These are phyloP conservation scores for Clavispora fructus DNA, from an alignment of 805 yeast species.

Conservation along the genomic window DNA sequence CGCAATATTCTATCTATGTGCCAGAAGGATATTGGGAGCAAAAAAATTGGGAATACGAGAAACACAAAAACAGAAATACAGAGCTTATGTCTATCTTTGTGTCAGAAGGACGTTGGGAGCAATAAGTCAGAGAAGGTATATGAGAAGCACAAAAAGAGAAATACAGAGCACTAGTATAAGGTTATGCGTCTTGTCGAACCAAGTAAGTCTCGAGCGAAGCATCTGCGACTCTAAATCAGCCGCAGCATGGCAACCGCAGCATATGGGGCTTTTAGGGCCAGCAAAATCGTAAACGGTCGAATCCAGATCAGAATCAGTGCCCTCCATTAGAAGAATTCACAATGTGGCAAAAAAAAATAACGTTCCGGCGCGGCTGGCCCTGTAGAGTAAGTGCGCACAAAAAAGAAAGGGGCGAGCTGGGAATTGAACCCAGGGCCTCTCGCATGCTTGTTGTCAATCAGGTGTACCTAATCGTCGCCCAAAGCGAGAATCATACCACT, in stretches of 20 bases:
- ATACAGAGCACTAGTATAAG: background rate
- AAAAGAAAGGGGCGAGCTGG: constrained; percentile 25
- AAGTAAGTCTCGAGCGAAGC: background rate
- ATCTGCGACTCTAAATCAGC: background rate
- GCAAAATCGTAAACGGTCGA: background rate
- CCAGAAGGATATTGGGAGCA: no score
- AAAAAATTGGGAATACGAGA: no score
- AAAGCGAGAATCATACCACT: constrained; percentile 18
- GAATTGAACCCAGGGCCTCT: constrained; percentile 33
- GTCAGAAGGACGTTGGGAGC: no score
- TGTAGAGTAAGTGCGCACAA: no score
- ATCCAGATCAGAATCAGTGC: background rate
- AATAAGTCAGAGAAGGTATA: background rate
- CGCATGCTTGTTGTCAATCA: constrained; percentile 15
- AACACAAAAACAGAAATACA: no score
- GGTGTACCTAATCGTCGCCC: constrained; percentile 5
- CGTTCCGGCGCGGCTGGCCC: no score
- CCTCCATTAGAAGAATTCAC: no score
- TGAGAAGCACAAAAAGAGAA: background rate
- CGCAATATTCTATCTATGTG: no score
- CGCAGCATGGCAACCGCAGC: background rate
- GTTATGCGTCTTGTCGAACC: background rate
- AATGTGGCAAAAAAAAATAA: no score
- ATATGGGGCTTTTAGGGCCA: background rate
- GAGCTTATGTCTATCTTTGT: no score